Percentiles rank a stretch among this genome's conserved stretches.
Conservation (phyloP, 2,329 filamentous ascomycete species). For the Scopulariopsis brevicaulis region DNA sequence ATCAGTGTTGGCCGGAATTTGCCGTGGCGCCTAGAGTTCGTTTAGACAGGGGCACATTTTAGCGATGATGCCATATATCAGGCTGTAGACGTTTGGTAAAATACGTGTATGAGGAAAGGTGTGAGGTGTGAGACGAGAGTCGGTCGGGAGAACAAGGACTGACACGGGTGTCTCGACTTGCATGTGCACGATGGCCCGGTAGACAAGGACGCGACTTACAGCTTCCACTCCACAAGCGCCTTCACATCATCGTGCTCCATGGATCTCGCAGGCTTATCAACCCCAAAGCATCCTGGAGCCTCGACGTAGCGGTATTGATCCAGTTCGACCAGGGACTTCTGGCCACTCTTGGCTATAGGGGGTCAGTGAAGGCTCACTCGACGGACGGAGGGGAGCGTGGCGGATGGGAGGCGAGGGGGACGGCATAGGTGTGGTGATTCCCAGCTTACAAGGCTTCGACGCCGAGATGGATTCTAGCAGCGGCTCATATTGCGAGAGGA, state of each 20-base stretch:
- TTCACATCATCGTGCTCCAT: slow-evolving; percentile 49
- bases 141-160: not conserved
- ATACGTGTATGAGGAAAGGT: not conserved
- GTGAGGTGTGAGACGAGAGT: not conserved
- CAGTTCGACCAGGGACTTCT: slow-evolving; percentile 41
- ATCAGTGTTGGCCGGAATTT: slow-evolving; percentile 51
- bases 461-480: slow-evolving; percentile 30
- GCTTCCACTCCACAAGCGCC: slow-evolving; percentile 57
- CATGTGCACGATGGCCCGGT: not conserved
- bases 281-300: slow-evolving; percentile 34
- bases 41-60: not conserved
- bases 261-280: slow-evolving; percentile 16
- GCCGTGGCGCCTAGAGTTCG: slow-evolving; percentile 38
- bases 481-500: slow-evolving; percentile 25
- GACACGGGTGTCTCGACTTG: not conserved
- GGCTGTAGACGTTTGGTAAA: not conserved
- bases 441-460: slow-evolving; percentile 28
- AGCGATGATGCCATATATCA: not conserved
- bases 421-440: not conserved
- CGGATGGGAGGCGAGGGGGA: not conserved
- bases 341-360: slow-evolving; percentile 31
- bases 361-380: not conserved
- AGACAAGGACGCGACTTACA: slow-evolving; percentile 33
- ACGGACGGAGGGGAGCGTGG: not conserved
- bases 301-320: slow-evolving; percentile 48